Percentiles rank a stretch among this genome's conserved stretches.
Evolutionary conservation across 169 alveolate genomes (phyloP).

Genomic region (Plasmodium inui): DNA sequence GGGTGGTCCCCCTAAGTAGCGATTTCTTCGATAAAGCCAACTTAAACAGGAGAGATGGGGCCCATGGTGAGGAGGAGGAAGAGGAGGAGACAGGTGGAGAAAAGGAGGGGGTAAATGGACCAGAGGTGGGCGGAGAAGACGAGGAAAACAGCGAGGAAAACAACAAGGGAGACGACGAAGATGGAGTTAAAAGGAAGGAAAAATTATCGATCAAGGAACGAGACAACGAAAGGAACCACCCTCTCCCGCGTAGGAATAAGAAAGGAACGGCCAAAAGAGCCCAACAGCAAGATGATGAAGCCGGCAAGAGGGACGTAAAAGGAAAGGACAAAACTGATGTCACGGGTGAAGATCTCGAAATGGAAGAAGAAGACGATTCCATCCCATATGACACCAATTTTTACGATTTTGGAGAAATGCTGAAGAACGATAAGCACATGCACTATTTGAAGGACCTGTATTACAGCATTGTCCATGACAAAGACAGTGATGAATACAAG

Average conservation of each 20-base stretch:
- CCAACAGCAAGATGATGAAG: not conserved
- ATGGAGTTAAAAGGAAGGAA: conserved; percentile 12
- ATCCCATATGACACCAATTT: not conserved
- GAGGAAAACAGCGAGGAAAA: not conserved
- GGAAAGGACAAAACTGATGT: not conserved
- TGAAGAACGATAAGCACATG: not conserved
- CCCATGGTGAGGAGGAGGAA: conserved; percentile 7
- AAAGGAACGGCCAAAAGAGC: not conserved
- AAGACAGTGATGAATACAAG: not conserved
- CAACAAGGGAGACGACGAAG: conserved; percentile 12
- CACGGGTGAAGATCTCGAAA: conserved; percentile 2
- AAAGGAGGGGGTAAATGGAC: not conserved
- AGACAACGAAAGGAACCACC: not conserved
- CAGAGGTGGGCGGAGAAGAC: not conserved
- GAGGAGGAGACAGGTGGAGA: conserved; percentile 10
- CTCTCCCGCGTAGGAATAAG: not conserved
- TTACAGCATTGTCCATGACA: conserved; percentile 11
- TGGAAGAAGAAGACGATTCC: not conserved
- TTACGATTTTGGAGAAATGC: not conserved
- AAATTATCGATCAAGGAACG: not conserved
- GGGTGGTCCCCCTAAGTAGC: conserved; percentile 1
- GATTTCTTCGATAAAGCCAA: not conserved
- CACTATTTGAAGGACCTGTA: conserved; percentile 17
- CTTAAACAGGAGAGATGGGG: not conserved
- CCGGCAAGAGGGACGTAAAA: not conserved